Base-by-base conservation (phyloP, 2,329 filamentous ascomycete species). In the Fusarium hostae region DNA sequence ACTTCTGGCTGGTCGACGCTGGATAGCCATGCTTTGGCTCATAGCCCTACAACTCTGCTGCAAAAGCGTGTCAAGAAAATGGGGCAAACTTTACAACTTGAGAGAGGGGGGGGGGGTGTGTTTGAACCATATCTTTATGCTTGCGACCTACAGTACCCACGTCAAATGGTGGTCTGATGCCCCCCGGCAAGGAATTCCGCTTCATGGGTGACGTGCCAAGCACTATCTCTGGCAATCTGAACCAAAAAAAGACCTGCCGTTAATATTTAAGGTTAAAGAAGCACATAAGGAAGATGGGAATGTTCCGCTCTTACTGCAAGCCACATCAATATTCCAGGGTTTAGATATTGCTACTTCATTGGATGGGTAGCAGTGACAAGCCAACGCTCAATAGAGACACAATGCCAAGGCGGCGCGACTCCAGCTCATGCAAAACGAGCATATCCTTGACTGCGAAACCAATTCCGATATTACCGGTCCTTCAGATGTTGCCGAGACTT, bases 271-370 rank as follows among this genome's bases (percentile, higher is more conserved):
- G 8, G 10, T 26, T 18, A 20, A 15, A 12, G 20, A 30, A 30
- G 26, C 18, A n/a, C 12, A 30, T n/a, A 47, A 6, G 1, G 5
- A 15, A 0, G 1, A 6, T 18, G 26, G 44, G 12, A 3, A n/a
- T 1, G 15, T 30, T 30, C 26, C 12, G 44, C 18, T 30, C 10
- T 2, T 9, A 15, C 5, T 9, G 18, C 13, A 20, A 10, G 12
- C 26, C 10, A 15, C 12, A n/a, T n/a, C 8, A 13, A 10, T 3
- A 7, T n/a, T 10, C 18, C 15, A n/a, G 18, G 12, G 11, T 15
- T 47, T 15, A 0, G 12, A n/a, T 4, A 3, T 24, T 24, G 24
- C 24, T 24, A 4, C 24, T 24, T 24, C 24, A 24, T 24, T 24
- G 44, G 44, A 20, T 4, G 12, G 18, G 26, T 30, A 9, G 15